phyloP scores from a whole-genome alignment of 2,329 filamentous ascomycete genomes.

The Curvularia eragrostidis region DNA sequence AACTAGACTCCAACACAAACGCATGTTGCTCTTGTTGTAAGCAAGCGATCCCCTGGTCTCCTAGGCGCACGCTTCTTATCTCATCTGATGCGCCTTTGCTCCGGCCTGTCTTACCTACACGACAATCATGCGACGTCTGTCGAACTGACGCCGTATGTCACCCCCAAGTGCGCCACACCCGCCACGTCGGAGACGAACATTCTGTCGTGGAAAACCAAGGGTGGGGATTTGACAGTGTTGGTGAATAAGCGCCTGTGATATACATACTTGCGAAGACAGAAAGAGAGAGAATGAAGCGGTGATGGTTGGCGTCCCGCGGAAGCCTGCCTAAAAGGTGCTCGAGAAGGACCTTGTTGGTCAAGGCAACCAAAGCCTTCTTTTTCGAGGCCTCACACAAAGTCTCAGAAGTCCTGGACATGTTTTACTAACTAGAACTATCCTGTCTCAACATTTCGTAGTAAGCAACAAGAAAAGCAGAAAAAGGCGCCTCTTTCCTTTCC shows the following conservation, averaged over 20 bases:
- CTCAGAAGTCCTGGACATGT: background rate
- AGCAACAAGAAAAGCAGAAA: background rate
- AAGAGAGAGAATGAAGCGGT: background rate
- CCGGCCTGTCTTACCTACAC: conserved; percentile 2
- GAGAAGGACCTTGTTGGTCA: background rate
- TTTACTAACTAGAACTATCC: background rate
- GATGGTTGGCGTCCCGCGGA: background rate
- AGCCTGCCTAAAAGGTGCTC: background rate
- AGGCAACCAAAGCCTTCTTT: background rate
- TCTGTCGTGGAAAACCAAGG: background rate
- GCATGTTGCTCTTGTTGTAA: background rate
- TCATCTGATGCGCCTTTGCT: background rate
- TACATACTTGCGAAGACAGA: background rate
- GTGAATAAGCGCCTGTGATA: background rate
- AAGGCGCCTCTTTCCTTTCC: background rate
- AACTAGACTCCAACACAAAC: background rate
- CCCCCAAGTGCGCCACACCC: background rate
- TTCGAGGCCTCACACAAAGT: background rate
- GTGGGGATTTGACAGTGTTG: background rate
- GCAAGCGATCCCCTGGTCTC: background rate
- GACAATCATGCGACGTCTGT: background rate
- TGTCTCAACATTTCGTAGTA: background rate
- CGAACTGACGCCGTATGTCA: background rate
- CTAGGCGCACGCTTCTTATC: background rate
- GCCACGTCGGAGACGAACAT: background rate